Evolutionary conservation across 331 rosid genomes (phyloP).

Genomic region (Malus hybrid): DNA sequence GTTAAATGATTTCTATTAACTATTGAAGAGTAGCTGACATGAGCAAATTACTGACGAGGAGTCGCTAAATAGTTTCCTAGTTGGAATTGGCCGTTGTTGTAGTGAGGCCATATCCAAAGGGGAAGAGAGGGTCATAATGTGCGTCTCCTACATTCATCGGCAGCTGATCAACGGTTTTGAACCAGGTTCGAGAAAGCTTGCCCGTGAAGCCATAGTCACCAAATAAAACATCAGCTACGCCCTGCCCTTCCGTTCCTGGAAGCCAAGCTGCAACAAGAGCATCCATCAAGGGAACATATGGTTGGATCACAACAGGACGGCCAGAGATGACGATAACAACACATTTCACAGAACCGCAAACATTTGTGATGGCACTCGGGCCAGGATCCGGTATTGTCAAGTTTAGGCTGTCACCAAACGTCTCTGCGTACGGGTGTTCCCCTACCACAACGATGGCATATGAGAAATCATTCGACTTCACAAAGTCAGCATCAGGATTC

Average conservation of each 20-base stretch:
- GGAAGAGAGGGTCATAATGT: conserved; percentile 62
- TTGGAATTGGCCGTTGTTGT: conserved; percentile 27
- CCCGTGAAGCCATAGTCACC: conserved; percentile 60
- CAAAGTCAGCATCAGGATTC: conserved; percentile 38
- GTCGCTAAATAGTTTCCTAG: conserved; percentile 4
- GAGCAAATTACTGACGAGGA: too few relatives aligned
- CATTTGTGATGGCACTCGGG: conserved; percentile 38
- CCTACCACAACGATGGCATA: conserved; percentile 63
- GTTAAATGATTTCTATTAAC: too few relatives aligned
- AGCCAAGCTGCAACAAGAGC: conserved; percentile 73
- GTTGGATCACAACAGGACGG: conserved; percentile 54
- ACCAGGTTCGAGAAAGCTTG: conserved; percentile 64
- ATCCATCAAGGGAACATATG: conserved; percentile 36
- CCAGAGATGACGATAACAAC: conserved; percentile 54
- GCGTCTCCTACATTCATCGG: conserved; percentile 68
- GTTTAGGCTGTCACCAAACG: conserved; percentile 46
- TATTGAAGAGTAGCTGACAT: too few relatives aligned
- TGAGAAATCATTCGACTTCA: conserved; percentile 40
- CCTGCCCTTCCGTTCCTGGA: conserved; percentile 69
- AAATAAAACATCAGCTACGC: conserved; percentile 57
- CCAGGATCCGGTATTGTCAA: conserved; percentile 44
- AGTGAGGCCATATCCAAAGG: conserved; percentile 59
- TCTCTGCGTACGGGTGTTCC: conserved; percentile 63
- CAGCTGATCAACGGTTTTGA: conserved; percentile 55
- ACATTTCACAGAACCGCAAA: conserved; percentile 48